phyloP scores from a whole-genome alignment of 805 yeast genomes.

The Starmerella asiatica region DNA sequence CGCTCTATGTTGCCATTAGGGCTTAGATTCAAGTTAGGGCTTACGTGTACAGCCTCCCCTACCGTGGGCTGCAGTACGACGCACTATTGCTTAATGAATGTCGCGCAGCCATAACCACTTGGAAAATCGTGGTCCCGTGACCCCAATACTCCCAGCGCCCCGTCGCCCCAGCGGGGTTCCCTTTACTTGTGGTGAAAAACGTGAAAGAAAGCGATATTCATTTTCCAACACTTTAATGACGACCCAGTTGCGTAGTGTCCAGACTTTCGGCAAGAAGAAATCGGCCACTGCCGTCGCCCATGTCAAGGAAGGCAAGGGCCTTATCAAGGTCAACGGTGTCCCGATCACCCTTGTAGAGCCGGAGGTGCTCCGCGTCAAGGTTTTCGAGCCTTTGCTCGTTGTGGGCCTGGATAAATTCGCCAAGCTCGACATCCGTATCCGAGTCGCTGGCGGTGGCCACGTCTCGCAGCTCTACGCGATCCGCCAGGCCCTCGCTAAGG shows the following conservation, averaged over 20 bases:
- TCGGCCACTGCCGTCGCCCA: constrained; percentile 99
- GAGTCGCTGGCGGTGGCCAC: constrained; percentile 99
- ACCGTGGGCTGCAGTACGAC: too few species aligned
- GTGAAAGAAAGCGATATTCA: background rate
- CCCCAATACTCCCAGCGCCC: background rate
- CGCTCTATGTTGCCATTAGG: too few species aligned
- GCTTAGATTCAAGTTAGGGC: constrained; percentile 1
- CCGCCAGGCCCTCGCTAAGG: constrained; percentile 99
- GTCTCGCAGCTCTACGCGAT: constrained; percentile 99
- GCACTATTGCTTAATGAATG: too few species aligned
- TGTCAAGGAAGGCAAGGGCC: constrained; percentile 98
- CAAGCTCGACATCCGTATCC: constrained; percentile 95
- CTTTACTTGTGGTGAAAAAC: background rate
- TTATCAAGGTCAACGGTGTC: constrained; percentile 97
- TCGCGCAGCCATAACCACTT: too few species aligned
- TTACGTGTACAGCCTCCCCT: background rate
- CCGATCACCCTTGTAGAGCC: constrained; percentile 99
- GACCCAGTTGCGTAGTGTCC: constrained; percentile 22
- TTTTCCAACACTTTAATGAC: background rate
- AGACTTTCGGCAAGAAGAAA: constrained; percentile 99
- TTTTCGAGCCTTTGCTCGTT: constrained; percentile 96
- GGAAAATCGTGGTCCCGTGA: background rate
- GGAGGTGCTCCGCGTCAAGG: constrained; percentile 98
- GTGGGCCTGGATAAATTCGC: constrained; percentile 99
- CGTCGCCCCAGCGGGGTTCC: background rate